Percentiles rank a stretch among this genome's conserved stretches.
Evolutionary conservation across 345 rosid species (phyloP).

Genomic region (Pistacia integerrima): DNA sequence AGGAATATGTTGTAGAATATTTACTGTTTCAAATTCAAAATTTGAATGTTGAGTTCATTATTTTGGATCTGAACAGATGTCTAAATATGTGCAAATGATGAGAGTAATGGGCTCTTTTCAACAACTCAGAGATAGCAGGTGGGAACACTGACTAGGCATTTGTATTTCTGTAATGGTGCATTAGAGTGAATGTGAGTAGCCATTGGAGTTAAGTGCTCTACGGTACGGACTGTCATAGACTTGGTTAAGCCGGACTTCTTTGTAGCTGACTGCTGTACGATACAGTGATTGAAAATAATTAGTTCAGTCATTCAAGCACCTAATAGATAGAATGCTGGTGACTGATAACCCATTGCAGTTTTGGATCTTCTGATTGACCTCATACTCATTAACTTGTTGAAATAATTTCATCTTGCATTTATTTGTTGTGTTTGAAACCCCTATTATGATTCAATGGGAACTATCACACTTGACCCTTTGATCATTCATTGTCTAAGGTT

Average conservation of each 20-base stretch:
- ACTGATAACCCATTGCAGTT: slow-evolving; percentile 11
- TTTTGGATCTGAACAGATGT: too few relatives aligned
- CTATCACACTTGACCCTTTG: too few relatives aligned
- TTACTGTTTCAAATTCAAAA: slow-evolving; percentile 33
- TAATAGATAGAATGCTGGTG: neutral
- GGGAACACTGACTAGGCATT: neutral
- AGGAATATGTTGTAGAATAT: neutral
- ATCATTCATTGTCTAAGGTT: too few relatives aligned
- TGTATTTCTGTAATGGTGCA: neutral
- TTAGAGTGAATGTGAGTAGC: neutral
- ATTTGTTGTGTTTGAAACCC: too few relatives aligned
- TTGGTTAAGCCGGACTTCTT: neutral
- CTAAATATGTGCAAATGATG: neutral
- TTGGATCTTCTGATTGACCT: neutral
- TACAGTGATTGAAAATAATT: neutral
- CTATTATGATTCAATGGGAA: too few relatives aligned
- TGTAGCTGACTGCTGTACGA: neutral
- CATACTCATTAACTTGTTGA: neutral
- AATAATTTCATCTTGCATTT: too few relatives aligned
- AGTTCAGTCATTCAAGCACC: neutral
- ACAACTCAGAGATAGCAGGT: neutral
- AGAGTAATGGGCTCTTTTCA: neutral
- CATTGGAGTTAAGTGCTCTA: slow-evolving; percentile 6
- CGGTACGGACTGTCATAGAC: neutral
- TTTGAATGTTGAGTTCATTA: slow-evolving; percentile 21